These are phyloP conservation scores for Solanum pimpinellifolium DNA, from an alignment of 257 asterid genomes.

Conservation along the genomic window DNA sequence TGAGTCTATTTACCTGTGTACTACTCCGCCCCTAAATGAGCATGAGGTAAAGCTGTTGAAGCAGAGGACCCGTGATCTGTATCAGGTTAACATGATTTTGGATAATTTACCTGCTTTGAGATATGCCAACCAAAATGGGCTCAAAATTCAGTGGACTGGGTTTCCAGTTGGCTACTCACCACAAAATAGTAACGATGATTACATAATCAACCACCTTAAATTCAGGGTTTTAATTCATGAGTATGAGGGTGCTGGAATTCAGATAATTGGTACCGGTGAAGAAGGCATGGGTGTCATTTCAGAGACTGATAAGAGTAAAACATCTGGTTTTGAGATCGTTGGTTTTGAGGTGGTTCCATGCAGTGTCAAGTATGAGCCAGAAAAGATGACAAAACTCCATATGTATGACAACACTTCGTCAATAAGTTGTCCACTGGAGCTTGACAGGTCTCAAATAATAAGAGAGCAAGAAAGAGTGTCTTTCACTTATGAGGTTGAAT, in stretches of 20 bases:
- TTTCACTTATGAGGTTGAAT: conserved; percentile 74
- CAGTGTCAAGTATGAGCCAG: conserved; percentile 63
- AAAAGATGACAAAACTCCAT: conserved; percentile 54
- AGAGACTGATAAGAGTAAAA: conserved; percentile 58
- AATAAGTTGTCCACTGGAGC: conserved; percentile 48
- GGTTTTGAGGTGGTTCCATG: conserved; percentile 80
- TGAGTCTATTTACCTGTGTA: conserved; percentile 62
- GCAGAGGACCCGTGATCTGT: conserved; percentile 69
- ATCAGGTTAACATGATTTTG: conserved; percentile 73
- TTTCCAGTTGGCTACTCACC: conserved; percentile 72
- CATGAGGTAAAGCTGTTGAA: conserved; percentile 63
- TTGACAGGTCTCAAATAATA: conserved; percentile 54
- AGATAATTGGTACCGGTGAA: conserved; percentile 67
- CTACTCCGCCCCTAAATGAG: conserved; percentile 52
- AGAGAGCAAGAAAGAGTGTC: conserved; percentile 60
- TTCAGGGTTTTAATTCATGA: conserved; percentile 68
- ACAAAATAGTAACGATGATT: conserved; percentile 51
- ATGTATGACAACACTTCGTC: conserved; percentile 33
- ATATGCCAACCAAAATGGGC: conserved; percentile 54
- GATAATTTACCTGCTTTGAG: conserved; percentile 78
- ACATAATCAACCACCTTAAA: conserved; percentile 66
- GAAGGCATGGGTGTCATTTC: conserved; percentile 62
- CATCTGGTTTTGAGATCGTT: conserved; percentile 66
- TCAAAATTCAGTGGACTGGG: conserved; percentile 70
- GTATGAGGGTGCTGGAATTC: conserved; percentile 67